Percentiles rank a stretch among this genome's conserved stretches.
phyloP scores from a whole-genome alignment of 1,284 basidiomycete genomes.

The Agroathelia rolfsii region DNA sequence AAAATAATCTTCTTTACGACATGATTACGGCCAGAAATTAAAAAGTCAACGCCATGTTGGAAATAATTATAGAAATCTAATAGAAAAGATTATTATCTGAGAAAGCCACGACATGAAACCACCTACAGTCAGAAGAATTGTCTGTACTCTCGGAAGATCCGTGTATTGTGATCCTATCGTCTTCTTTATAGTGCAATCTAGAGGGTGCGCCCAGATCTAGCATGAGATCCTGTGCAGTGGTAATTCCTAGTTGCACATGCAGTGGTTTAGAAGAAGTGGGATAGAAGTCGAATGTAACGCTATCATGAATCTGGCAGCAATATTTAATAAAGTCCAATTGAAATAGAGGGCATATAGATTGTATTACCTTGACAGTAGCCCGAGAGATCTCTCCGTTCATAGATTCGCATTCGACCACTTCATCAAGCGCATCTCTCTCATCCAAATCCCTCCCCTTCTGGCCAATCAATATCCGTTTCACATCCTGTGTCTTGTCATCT shows the following conservation, averaged over 20 bases:
- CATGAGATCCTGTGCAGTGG: constrained; percentile 72
- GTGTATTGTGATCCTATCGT: constrained; percentile 78
- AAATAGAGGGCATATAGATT: constrained; percentile 4
- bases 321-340: constrained; percentile 7
- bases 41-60: constrained; percentile 78
- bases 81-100: constrained; percentile 6
- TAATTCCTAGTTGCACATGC: constrained; percentile 65
- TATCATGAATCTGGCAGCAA: constrained; percentile 53
- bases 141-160: constrained; percentile 27
- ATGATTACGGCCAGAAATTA: constrained; percentile 63
- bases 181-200: constrained; percentile 78
- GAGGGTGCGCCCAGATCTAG: constrained; percentile 72
- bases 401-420: constrained; percentile 47
- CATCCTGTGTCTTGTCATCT: constrained; percentile 62
- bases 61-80: constrained; percentile 90
- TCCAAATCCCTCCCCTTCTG: constrained; percentile 53
- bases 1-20: constrained; percentile 76
- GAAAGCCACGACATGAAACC: constrained; percentile 6
- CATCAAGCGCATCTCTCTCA: constrained; percentile 54
- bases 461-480: constrained; percentile 62
- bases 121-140: constrained; percentile 35
- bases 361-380: constrained; percentile 53
- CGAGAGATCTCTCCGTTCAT: constrained; percentile 66
- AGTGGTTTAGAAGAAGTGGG: constrained; percentile 40
- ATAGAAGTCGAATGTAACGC: constrained; percentile 60